Evolutionary conservation across 176 grass and related monocot species (phyloP).

Genomic region (Juncus inflexus): DNA sequence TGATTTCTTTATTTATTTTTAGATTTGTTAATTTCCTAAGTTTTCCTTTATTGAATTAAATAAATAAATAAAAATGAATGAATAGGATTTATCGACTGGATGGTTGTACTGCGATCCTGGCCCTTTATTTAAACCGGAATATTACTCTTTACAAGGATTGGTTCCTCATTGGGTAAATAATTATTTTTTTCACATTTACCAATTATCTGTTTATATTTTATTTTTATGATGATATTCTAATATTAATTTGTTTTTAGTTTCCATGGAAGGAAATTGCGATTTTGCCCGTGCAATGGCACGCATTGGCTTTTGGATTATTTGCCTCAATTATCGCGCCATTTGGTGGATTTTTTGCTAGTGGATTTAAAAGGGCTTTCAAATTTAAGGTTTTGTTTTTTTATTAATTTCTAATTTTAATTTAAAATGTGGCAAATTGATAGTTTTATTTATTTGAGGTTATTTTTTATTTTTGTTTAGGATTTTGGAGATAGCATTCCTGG

Average conservation of each 20-base stretch:
- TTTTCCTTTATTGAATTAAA: conserved; percentile 1
- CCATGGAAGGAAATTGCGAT: conserved; percentile 63
- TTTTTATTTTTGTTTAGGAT: conserved; percentile 41
- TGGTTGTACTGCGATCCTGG: conserved; percentile 87
- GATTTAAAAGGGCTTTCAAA: conserved; percentile 86
- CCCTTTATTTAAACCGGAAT: conserved; percentile 67
- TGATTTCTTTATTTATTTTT: background rate
- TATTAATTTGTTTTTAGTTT: conserved; percentile 35
- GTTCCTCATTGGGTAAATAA: conserved; percentile 55
- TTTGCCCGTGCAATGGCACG: conserved; percentile 81
- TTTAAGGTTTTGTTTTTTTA: conserved; percentile 45
- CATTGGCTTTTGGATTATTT: conserved; percentile 77
- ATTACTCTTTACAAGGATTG: conserved; percentile 45
- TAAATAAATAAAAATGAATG: too few relatives aligned
- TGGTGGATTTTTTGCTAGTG: conserved; percentile 90
- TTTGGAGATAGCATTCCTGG: conserved; percentile 90
- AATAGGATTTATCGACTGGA: conserved; percentile 68
- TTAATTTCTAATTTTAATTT: background rate
- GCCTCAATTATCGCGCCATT: conserved; percentile 94
- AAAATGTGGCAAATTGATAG: background rate
- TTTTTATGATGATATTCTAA: background rate
- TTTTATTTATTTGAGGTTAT: conserved; percentile 9
- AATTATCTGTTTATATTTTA: conserved; percentile 7
- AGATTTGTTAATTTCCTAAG: conserved; percentile 2
- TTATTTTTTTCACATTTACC: conserved; percentile 16